A percentile compares a stretch with the other conserved stretches of the same genome.
Conservation (phyloP, 306 rosid genomes). For the Lagenaria siceraria region DNA sequence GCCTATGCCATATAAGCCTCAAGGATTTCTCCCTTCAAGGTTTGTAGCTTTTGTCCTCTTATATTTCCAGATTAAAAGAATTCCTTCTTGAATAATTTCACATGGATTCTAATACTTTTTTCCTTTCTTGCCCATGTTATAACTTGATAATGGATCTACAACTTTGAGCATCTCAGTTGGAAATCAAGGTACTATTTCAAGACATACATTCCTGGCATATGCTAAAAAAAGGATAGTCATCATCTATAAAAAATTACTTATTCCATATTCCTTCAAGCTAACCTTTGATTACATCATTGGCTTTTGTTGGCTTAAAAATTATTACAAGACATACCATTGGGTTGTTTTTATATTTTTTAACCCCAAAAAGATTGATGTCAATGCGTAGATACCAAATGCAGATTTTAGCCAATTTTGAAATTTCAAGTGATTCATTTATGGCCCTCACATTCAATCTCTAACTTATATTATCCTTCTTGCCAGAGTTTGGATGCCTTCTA, state of each 20-base stretch:
- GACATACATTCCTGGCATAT: background rate
- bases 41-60: background rate
- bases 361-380: background rate
- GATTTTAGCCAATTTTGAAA: background rate
- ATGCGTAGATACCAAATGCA: background rate
- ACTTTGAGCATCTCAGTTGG: constrained; percentile 50
- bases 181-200: constrained; percentile 57
- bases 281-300: background rate
- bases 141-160: constrained; percentile 22
- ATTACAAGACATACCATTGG: background rate
- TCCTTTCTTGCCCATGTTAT: constrained; percentile 9
- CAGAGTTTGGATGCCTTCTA: constrained; percentile 85
- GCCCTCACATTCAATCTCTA: background rate
- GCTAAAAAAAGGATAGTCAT: background rate
- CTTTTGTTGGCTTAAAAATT: background rate
- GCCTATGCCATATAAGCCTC: constrained; percentile 77
- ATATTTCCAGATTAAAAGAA: background rate
- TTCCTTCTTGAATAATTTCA: background rate
- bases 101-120: constrained; percentile 23
- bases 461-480: constrained; percentile 10
- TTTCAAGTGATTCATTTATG: background rate
- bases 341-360: background rate
- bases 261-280: background rate
- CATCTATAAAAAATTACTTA: background rate
- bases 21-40: constrained; percentile 98